Percentiles rank a stretch among this genome's conserved stretches.
Conservation (phyloP, 306 rosid species). For the Lotus japonicus region DNA sequence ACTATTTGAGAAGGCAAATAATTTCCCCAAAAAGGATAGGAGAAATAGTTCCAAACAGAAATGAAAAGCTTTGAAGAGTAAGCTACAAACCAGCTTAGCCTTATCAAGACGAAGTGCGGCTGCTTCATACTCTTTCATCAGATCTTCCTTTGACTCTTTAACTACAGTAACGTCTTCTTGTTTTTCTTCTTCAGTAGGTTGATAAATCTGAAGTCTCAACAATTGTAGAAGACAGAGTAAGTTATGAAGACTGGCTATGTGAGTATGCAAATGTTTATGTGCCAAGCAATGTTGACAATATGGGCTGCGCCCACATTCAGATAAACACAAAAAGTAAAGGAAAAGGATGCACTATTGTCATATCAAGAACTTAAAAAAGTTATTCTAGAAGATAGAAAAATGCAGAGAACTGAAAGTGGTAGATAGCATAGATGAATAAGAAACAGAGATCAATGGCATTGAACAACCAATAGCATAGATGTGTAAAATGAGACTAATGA, state of each 20-base stretch:
- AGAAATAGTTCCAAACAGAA: not conserved
- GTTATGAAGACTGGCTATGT: not conserved
- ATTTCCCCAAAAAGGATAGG: not conserved
- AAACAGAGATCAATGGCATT: slow-evolving; percentile 3
- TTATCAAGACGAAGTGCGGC: slow-evolving; percentile 63
- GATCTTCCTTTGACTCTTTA: slow-evolving; percentile 60
- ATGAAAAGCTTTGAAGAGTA: slow-evolving; percentile 19
- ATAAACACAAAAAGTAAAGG: not conserved
- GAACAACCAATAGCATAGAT: not conserved
- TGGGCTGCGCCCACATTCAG: not conserved
- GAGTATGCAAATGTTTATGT: slow-evolving; percentile 8
- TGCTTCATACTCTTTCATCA: slow-evolving; percentile 62
- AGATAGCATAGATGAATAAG: not conserved
- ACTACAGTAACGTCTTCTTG: slow-evolving; percentile 47
- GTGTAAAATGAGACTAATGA: not conserved
- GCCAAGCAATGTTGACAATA: not conserved
- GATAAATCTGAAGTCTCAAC: slow-evolving; percentile 49
- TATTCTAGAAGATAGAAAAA: not conserved
- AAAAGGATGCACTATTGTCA: not conserved
- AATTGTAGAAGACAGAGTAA: slow-evolving; percentile 5
- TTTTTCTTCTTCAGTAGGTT: slow-evolving; percentile 43
- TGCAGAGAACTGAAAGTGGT: not conserved
- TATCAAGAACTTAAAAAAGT: not conserved
- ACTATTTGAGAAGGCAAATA: not conserved
- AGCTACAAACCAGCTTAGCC: slow-evolving; percentile 66